A percentile compares a stretch with the other conserved stretches of the same genome.
phyloP scores from a whole-genome alignment of 345 rosid genomes.

The Linum tenue region DNA sequence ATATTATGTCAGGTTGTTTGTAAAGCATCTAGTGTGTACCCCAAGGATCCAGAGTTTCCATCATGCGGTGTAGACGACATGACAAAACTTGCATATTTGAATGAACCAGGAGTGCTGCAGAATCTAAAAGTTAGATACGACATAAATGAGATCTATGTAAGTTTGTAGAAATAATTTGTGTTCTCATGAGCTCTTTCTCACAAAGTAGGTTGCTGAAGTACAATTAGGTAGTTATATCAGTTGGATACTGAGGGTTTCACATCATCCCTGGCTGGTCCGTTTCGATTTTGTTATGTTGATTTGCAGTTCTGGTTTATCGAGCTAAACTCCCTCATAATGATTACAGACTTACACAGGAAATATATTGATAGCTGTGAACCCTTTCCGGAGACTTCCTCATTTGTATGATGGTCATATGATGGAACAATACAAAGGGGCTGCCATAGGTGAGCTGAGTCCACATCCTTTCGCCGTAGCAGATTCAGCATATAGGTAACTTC shows the following conservation, averaged over 20 bases:
- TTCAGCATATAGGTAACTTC: constrained; percentile 9
- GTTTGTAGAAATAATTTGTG: constrained; percentile 3
- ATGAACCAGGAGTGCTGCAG: constrained; percentile 22
- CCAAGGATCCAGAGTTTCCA: constrained; percentile 27
- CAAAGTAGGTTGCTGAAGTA: not conserved
- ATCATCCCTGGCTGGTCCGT: too few species aligned
- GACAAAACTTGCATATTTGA: constrained; percentile 30
- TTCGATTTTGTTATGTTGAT: not conserved
- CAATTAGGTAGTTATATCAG: too few species aligned
- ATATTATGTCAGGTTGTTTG: constrained; percentile 14
- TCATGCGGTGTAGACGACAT: constrained; percentile 24
- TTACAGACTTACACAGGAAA: constrained; percentile 9
- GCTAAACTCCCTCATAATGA: not conserved
- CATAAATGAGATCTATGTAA: constrained; percentile 25
- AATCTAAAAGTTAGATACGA: constrained; percentile 24
- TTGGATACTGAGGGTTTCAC: too few species aligned
- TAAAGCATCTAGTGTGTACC: constrained; percentile 17
- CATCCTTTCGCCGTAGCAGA: constrained; percentile 12
- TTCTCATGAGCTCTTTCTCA: not conserved
- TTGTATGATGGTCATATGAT: constrained; percentile 10
- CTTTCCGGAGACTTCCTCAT: constrained; percentile 10
- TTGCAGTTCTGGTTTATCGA: not conserved
- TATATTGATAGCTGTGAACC: constrained; percentile 8
- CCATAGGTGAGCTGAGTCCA: constrained; percentile 7
- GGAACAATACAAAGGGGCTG: constrained; percentile 11